Conservation (phyloP, 2,329 filamentous ascomycete genomes). For the Magnaporthiopsis incrustans region DNA sequence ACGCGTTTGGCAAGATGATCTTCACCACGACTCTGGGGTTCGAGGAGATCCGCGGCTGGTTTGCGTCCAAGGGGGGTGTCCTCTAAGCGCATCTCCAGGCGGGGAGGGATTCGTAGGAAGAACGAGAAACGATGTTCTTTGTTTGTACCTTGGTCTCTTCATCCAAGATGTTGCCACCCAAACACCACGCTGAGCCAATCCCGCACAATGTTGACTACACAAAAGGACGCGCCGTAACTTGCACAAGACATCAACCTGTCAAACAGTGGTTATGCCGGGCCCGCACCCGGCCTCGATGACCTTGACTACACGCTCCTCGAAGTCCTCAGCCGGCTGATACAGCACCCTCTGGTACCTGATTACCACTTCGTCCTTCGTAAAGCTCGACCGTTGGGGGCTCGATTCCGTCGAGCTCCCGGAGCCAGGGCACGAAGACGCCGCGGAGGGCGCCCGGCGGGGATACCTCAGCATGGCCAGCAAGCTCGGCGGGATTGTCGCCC, state of each 20-base stretch:
- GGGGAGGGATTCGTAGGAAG: no score
- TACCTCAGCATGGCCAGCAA: neutral
- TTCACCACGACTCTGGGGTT: slow-evolving; percentile 15
- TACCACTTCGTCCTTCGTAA: neutral
- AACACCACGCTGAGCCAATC: neutral
- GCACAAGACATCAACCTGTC: neutral
- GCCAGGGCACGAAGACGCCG: neutral
- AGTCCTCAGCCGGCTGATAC: neutral
- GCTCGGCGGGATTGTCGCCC: neutral
- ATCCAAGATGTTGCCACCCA: neutral
- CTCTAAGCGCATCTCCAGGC: neutral
- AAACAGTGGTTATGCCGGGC: neutral
- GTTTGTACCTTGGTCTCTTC: neutral
- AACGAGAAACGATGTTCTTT: no score
- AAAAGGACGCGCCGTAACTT: neutral
- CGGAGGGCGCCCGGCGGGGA: neutral
- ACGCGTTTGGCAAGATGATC: slow-evolving; percentile 17
- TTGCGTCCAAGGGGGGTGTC: slow-evolving; percentile 8
- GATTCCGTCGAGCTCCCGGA: neutral
- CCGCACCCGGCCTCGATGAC: neutral
- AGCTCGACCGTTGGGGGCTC: neutral
- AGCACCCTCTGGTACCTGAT: neutral
- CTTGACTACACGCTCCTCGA: neutral
- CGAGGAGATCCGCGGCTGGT: slow-evolving; percentile 15
- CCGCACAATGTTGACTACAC: no score